Evolutionary conservation across 768 basidiomycete species (phyloP).

Genomic region (Cantharellus cinnabarinus): DNA sequence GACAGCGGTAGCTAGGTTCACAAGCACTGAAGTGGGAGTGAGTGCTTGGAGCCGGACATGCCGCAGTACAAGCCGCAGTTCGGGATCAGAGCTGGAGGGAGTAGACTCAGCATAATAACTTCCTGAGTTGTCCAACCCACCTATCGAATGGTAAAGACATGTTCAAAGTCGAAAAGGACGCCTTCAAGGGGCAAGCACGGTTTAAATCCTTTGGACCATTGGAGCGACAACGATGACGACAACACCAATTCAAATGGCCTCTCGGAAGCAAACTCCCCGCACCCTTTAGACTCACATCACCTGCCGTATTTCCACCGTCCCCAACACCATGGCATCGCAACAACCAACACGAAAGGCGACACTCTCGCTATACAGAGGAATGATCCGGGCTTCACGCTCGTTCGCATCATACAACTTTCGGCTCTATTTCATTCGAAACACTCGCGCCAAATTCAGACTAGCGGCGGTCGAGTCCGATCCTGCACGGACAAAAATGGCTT

Average conservation of each 20-base stretch:
- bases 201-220: no score
- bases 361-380: slow-evolving; percentile 17
- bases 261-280: not conserved
- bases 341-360: slow-evolving; percentile 15
- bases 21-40: slow-evolving; percentile 29
- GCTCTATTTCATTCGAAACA: slow-evolving; percentile 20
- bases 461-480: slow-evolving; percentile 6
- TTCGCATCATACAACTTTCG: slow-evolving; percentile 28
- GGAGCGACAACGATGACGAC: no score
- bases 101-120: not conserved
- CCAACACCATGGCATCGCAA: slow-evolving; percentile 2
- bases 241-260: not conserved
- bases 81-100: not conserved
- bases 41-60: slow-evolving; percentile 2
- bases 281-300: not conserved
- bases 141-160: slow-evolving; percentile 1
- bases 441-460: slow-evolving; percentile 15
- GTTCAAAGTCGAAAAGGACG: not conserved
- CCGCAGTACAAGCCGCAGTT: not conserved
- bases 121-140: not conserved
- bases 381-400: slow-evolving; percentile 17
- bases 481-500: slow-evolving; percentile 14
- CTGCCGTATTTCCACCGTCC: not conserved
- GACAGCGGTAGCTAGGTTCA: slow-evolving; percentile 52
- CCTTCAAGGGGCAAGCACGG: no score